Percentiles rank a stretch among this genome's conserved stretches.
These are phyloP conservation scores for Dendrostoma leiphaemia DNA, from an alignment of 2,329 filamentous ascomycete species.

Conservation along the genomic window DNA sequence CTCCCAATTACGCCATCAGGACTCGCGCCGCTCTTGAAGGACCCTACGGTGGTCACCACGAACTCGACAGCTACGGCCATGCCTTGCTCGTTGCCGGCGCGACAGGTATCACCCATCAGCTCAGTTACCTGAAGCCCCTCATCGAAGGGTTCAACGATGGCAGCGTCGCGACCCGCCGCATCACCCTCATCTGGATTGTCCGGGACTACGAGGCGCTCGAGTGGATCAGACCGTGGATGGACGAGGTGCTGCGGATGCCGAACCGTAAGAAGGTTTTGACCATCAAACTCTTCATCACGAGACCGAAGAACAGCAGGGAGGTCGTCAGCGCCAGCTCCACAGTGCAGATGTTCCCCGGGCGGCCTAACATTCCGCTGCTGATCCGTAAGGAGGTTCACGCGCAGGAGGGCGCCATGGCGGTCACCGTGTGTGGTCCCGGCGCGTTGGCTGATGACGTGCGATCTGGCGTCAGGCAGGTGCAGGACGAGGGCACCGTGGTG, in stretches of 20 bases:
- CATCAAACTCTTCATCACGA: constrained; percentile 87
- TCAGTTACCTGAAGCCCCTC: constrained; percentile 80
- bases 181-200: constrained; percentile 90
- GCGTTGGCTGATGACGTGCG: constrained; percentile 74
- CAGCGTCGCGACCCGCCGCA: constrained; percentile 74
- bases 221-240: constrained; percentile 89
- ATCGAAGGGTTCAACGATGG: constrained; percentile 66
- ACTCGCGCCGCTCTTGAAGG: constrained; percentile 81
- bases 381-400: constrained; percentile 77
- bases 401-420: constrained; percentile 84
- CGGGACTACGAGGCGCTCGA: constrained; percentile 85
- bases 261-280: constrained; percentile 78
- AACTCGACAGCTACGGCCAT: constrained; percentile 88
- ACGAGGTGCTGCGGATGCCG: constrained; percentile 72
- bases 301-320: constrained; percentile 79
- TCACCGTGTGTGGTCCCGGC: constrained; percentile 77
- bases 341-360: constrained; percentile 88
- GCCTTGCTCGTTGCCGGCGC: constrained; percentile 87
- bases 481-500: constrained; percentile 60
- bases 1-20: constrained; percentile 52
- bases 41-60: constrained; percentile 81
- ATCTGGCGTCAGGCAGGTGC: constrained; percentile 61
- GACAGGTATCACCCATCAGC: constrained; percentile 92
- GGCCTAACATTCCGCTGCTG: constrained; percentile 79
- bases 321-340: constrained; percentile 73